Conservation (phyloP, 768 basidiomycete genomes). For the Galerina marginata region DNA sequence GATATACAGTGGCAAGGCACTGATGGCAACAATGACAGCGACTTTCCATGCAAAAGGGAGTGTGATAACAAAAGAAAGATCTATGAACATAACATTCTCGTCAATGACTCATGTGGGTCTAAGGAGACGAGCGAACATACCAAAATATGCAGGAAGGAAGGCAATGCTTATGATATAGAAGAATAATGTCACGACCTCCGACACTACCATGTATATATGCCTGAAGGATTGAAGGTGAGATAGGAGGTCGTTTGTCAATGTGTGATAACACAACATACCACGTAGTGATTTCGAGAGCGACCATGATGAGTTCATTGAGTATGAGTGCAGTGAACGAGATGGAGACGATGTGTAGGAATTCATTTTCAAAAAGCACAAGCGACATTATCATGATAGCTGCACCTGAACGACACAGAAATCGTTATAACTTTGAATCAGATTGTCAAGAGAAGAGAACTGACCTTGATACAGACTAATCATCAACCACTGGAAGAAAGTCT, state of each 20-base stretch:
- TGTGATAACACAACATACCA: slow-evolving; percentile 59
- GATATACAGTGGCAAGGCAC: slow-evolving; percentile 89
- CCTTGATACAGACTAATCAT: slow-evolving; percentile 99
- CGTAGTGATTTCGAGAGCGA: slow-evolving; percentile 95
- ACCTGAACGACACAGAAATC: slow-evolving; percentile 50
- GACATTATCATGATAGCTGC: slow-evolving; percentile 99
- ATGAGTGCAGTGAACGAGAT: slow-evolving; percentile 97
- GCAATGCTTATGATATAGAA: slow-evolving; percentile 91
- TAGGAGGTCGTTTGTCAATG: neutral
- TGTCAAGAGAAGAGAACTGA: slow-evolving; percentile 29
- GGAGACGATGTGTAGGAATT: slow-evolving; percentile 97
- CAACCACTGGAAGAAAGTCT: slow-evolving; percentile 98
- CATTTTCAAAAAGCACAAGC: slow-evolving; percentile 93
- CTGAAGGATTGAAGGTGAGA: slow-evolving; percentile 40
- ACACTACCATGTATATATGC: slow-evolving; percentile 95
- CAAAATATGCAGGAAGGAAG: slow-evolving; percentile 96
- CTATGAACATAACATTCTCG: slow-evolving; percentile 43
- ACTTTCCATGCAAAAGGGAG: slow-evolving; percentile 93
- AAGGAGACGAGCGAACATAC: slow-evolving; percentile 50
- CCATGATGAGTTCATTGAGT: slow-evolving; percentile 98
- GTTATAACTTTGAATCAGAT: neutral
- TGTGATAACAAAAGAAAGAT: slow-evolving; percentile 91
- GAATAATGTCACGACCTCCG: slow-evolving; percentile 86
- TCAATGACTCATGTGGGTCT: neutral
- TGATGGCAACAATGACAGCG: slow-evolving; percentile 92